Percentiles rank a stretch among this genome's conserved stretches.
Conservation (phyloP, 495 filamentous ascomycete species). For the Hyaloscypha hepaticicola region DNA sequence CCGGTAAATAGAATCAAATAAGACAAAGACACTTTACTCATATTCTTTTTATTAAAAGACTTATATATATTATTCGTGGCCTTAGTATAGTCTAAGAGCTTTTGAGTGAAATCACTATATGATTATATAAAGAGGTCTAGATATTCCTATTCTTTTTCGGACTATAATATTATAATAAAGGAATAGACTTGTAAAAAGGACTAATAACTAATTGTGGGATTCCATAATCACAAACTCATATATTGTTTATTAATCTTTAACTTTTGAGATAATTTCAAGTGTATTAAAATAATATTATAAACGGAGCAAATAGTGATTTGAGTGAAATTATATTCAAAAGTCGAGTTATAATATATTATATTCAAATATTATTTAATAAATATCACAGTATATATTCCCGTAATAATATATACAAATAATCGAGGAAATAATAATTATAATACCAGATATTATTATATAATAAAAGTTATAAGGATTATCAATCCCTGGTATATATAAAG, state of each 20-base stretch:
- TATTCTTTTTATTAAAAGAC: background rate
- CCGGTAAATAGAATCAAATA: slow-evolving; percentile 14
- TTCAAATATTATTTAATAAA: slow-evolving; percentile 17
- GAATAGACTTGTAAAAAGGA: slow-evolving; percentile 24
- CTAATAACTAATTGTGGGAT: slow-evolving; percentile 24
- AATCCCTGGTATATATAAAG: slow-evolving; percentile 31
- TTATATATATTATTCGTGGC: background rate
- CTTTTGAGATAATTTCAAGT: slow-evolving; percentile 12
- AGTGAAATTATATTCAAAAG: slow-evolving; percentile 15
- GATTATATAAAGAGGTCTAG: slow-evolving; percentile 25
- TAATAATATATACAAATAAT: slow-evolving; percentile 26
- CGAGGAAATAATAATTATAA: slow-evolving; percentile 15
- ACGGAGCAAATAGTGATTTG: slow-evolving; percentile 23
- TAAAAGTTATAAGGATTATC: slow-evolving; percentile 23
- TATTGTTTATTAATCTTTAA: slow-evolving; percentile 32
- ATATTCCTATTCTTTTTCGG: background rate
- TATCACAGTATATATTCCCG: slow-evolving; percentile 18
- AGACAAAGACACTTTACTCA: slow-evolving; percentile 1
- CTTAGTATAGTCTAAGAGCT: slow-evolving; percentile 23
- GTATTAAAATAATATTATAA: slow-evolving; percentile 22
- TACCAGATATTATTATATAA: slow-evolving; percentile 29
- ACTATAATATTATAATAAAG: slow-evolving; percentile 20
- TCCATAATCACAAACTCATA: slow-evolving; percentile 27
- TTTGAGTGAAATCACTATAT: slow-evolving; percentile 29
- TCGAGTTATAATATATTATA: slow-evolving; percentile 26